Evolutionary conservation across 352 stramenopile genomes (phyloP).

Genomic region (Thraustochytrium sp.): DNA sequence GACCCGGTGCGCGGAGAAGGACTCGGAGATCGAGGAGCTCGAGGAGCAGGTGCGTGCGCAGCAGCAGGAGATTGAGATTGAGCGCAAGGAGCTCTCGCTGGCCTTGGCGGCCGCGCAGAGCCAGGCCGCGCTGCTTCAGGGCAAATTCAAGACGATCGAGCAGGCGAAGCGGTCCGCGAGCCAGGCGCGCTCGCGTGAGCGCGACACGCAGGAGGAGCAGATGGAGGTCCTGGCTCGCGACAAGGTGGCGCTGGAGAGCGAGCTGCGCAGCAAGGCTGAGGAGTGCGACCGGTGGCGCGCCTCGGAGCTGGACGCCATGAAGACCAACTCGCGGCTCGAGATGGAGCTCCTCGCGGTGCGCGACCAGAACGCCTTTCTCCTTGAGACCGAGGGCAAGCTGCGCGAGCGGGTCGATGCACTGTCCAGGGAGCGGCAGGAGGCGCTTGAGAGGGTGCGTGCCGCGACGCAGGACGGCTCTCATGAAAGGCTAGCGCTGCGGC

Average conservation of each 20-base stretch:
- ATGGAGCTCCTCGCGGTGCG: slow-evolving; percentile 4
- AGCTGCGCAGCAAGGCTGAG: not conserved
- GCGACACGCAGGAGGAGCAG: not conserved
- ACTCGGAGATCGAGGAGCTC: slow-evolving; percentile 26
- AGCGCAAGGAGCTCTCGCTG: not conserved
- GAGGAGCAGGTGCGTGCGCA: slow-evolving; percentile 1
- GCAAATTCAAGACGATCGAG: not conserved
- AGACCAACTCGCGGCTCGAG: slow-evolving; percentile 9
- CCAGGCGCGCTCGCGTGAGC: not conserved
- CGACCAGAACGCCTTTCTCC: not conserved
- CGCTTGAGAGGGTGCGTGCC: not conserved
- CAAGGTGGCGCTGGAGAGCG: not conserved
- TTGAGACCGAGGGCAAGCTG: not conserved
- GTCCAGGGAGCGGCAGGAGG: not conserved
- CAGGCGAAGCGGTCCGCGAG: not conserved
- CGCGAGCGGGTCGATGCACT: not conserved
- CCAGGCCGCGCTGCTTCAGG: not conserved
- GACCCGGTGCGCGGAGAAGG: not conserved
- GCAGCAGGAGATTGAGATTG: slow-evolving; percentile 6
- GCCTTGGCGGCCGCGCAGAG: not conserved
- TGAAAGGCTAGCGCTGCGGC: not conserved
- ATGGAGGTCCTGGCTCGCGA: not conserved
- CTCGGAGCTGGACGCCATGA: slow-evolving; percentile 23
- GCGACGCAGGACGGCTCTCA: not conserved
- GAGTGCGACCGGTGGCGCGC: slow-evolving; percentile 20